A percentile compares a stretch with the other conserved stretches of the same genome.
phyloP scores from a whole-genome alignment of 352 stramenopile genomes.

The Chrysophaeum taylorii region DNA sequence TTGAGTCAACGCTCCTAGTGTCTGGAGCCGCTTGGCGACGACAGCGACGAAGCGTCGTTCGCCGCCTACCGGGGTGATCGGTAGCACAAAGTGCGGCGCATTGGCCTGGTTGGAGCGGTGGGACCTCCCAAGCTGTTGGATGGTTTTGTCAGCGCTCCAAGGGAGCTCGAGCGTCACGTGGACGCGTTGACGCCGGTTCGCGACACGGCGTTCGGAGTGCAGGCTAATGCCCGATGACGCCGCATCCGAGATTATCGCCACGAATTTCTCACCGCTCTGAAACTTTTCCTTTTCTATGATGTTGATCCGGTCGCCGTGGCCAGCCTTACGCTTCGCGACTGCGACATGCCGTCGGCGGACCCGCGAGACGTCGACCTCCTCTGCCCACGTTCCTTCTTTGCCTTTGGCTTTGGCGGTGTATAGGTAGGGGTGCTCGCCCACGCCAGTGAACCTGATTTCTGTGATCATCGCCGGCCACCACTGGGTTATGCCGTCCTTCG shows the following conservation, averaged over 20 bases:
- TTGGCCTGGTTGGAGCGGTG: slow-evolving; percentile 45
- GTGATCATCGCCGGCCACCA: too few species aligned
- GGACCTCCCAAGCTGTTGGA: slow-evolving; percentile 43
- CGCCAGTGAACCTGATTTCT: too few species aligned
- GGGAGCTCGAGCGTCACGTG: slow-evolving; percentile 48
- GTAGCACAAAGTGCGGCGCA: slow-evolving; percentile 37
- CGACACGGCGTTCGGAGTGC: slow-evolving; percentile 29
- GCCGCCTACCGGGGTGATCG: slow-evolving; percentile 37
- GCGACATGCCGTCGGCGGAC: slow-evolving; percentile 7
- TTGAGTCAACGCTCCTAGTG: slow-evolving; percentile 43
- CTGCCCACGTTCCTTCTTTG: too few species aligned
- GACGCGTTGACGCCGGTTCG: slow-evolving; percentile 34
- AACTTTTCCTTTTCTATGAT: slow-evolving; percentile 35
- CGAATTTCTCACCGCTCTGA: slow-evolving; percentile 36
- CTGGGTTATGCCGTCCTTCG: too few species aligned
- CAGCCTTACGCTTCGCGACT: too few species aligned
- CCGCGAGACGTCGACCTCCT: too few species aligned
- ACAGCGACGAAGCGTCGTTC: slow-evolving; percentile 39
- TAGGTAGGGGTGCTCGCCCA: too few species aligned
- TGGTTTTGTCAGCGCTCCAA: slow-evolving; percentile 25
- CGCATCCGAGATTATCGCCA: slow-evolving; percentile 48
- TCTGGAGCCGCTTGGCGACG: slow-evolving; percentile 37
- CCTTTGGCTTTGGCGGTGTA: too few species aligned
- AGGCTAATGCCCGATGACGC: slow-evolving; percentile 42
- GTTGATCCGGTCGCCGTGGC: slow-evolving; percentile 20